Evolutionary conservation across 1,284 basidiomycete species (phyloP).

Genomic region (Paramarasmius palmivorus): DNA sequence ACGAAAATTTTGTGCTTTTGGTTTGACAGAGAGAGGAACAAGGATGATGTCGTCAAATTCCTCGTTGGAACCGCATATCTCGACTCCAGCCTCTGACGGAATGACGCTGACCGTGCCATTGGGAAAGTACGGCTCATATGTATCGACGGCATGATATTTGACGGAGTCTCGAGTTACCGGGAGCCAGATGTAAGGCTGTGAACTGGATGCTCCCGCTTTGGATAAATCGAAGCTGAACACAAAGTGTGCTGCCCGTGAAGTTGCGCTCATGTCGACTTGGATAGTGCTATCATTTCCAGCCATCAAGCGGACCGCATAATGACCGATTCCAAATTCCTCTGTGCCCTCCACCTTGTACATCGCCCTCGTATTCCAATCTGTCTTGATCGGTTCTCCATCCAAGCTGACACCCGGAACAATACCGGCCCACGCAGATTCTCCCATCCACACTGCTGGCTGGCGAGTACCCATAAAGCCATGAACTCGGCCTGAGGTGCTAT

Average conservation of each 20-base stretch:
- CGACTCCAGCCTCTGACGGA: constrained; percentile 32
- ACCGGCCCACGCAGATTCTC: constrained; percentile 66
- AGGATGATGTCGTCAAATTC: constrained; percentile 80
- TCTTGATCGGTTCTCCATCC: constrained; percentile 39
- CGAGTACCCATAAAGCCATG: constrained; percentile 81
- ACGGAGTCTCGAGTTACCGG: constrained; percentile 64
- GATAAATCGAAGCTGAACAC: constrained; percentile 61
- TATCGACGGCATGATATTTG: constrained; percentile 20
- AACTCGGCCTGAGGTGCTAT: constrained; percentile 54
- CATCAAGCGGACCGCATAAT: constrained; percentile 68
- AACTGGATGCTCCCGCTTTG: constrained; percentile 1
- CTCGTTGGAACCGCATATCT: constrained; percentile 70
- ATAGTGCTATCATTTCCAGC: constrained; percentile 47
- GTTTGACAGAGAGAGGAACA: constrained; percentile 53
- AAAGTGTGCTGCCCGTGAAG: constrained; percentile 78
- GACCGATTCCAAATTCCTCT: constrained; percentile 62
- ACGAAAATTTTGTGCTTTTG: constrained; percentile 48
- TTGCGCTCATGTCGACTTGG: constrained; percentile 67
- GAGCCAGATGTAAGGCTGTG: constrained; percentile 64
- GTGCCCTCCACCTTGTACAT: constrained; percentile 57
- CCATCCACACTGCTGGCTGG: constrained; percentile 62
- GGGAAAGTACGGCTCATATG: constrained; percentile 64
- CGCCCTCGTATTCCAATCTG: constrained; percentile 59
- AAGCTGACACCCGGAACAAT: constrained; percentile 57
- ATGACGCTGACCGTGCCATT: constrained; percentile 57